These are phyloP conservation scores for Epichloe gansuensis DNA, from an alignment of 2,329 filamentous ascomycete species.

Conservation along the genomic window DNA sequence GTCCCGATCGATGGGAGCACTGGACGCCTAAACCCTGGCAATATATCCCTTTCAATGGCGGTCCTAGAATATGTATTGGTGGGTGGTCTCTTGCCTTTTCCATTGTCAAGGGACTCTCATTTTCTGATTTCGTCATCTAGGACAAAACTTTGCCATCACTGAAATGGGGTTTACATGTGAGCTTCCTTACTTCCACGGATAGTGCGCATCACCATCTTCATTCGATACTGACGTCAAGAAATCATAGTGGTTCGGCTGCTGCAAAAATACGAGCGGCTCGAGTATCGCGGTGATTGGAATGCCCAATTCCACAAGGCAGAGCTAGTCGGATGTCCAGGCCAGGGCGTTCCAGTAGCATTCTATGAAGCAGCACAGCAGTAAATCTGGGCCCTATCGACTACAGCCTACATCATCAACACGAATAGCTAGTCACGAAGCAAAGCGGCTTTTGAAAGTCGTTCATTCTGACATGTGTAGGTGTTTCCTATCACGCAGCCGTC, in stretches of 20 bases:
- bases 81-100: slow-evolving; percentile 27
- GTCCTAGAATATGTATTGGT: slow-evolving; percentile 62
- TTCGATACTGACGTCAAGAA: too few relatives aligned
- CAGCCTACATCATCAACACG: too few relatives aligned
- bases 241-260: slow-evolving; percentile 36
- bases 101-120: too few relatives aligned
- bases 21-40: slow-evolving; percentile 57
- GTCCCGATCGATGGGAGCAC: slow-evolving; percentile 53
- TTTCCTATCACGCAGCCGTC: not conserved
- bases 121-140: too few relatives aligned
- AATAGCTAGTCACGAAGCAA: too few relatives aligned
- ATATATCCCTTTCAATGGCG: slow-evolving; percentile 66
- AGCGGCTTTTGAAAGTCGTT: too few relatives aligned
- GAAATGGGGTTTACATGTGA: too few relatives aligned
- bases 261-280: slow-evolving; percentile 46
- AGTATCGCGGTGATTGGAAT: slow-evolving; percentile 33
- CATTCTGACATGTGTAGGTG: too few relatives aligned
- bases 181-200: too few relatives aligned
- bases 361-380: slow-evolving; percentile 13
- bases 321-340: slow-evolving; percentile 30
- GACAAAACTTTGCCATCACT: too few relatives aligned
- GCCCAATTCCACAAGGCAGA: slow-evolving; percentile 33
- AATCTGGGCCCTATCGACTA: too few relatives aligned
- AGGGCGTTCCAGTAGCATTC: slow-evolving; percentile 29
- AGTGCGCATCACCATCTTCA: too few relatives aligned